A percentile compares a stretch with the other conserved stretches of the same genome.
phyloP scores from a whole-genome alignment of 2,329 filamentous ascomycete genomes.

The Eutypa lata region DNA sequence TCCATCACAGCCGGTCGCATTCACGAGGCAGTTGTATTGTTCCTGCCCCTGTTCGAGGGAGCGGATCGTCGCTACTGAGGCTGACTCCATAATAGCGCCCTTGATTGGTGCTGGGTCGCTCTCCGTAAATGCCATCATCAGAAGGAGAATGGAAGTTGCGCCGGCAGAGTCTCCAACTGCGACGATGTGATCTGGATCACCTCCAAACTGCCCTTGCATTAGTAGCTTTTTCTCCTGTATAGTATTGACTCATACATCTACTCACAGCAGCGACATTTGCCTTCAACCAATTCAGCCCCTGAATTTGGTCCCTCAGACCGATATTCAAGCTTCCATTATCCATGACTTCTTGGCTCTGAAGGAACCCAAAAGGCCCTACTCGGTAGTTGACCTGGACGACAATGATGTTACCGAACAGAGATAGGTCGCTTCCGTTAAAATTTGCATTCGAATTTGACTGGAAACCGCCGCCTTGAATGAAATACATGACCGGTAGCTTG shows the following conservation, averaged over 20 bases:
- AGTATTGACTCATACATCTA: slow-evolving; percentile 62
- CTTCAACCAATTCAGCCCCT: slow-evolving; percentile 49
- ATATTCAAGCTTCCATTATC: no score
- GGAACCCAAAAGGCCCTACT: slow-evolving; percentile 67
- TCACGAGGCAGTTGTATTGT: no score
- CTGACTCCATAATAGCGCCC: slow-evolving; percentile 42
- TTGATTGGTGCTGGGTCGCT: slow-evolving; percentile 49
- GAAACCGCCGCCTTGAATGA: slow-evolving; percentile 56
- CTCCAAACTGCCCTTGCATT: slow-evolving; percentile 65
- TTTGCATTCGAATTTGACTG: slow-evolving; percentile 43
- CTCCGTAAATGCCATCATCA: slow-evolving; percentile 52
- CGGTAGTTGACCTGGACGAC: slow-evolving; percentile 74
- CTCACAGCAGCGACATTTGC: slow-evolving; percentile 47
- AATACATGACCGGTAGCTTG: slow-evolving; percentile 57
- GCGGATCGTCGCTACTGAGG: slow-evolving; percentile 29
- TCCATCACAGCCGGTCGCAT: no score
- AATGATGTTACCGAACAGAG: slow-evolving; percentile 55
- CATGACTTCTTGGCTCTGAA: slow-evolving; percentile 45
- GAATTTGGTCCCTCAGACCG: no score
- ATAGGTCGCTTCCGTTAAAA: slow-evolving; percentile 56
- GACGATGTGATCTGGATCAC: slow-evolving; percentile 61
- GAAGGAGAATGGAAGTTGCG: slow-evolving; percentile 56
- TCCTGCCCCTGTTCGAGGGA: no score
- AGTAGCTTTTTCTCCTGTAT: slow-evolving; percentile 21
- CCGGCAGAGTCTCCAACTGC: slow-evolving; percentile 65